A percentile compares a stretch with the other conserved stretches of the same genome.
These are phyloP conservation scores for Chytriomyces hyalinus DNA, from an alignment of 192 early-diverging fungal species.

Conservation along the genomic window DNA sequence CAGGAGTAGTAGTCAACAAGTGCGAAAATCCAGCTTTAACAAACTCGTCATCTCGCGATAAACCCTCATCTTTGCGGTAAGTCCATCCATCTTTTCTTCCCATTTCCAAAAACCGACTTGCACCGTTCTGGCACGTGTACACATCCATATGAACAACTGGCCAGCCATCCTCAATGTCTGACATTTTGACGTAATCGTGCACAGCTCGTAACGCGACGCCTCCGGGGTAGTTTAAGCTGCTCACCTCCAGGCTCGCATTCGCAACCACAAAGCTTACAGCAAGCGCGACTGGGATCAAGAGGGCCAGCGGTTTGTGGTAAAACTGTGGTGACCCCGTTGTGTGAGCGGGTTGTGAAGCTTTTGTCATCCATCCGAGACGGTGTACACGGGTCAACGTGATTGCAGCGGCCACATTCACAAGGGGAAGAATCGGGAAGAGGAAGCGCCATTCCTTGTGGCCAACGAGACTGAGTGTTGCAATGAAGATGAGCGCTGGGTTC, in stretches of 20 bases:
- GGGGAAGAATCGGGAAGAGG: conserved; percentile 81
- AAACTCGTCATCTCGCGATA: background rate
- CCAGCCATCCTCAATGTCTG: background rate
- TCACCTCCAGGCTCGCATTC: conserved; percentile 46
- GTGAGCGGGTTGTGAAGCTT: conserved; percentile 15
- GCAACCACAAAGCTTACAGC: conserved; percentile 12
- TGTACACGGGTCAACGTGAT: conserved; percentile 36
- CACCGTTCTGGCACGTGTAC: conserved; percentile 25
- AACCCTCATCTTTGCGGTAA: conserved; percentile 33
- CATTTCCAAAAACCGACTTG: conserved; percentile 21
- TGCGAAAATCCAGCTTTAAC: conserved; percentile 32
- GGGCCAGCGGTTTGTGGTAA: conserved; percentile 13
- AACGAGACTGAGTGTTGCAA: conserved; percentile 73
- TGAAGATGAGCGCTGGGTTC: conserved; percentile 60
- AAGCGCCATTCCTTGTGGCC: conserved; percentile 98
- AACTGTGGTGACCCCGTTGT: background rate
- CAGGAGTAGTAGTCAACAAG: conserved; percentile 30
- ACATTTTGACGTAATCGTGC: conserved; percentile 42
- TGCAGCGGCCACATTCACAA: conserved; percentile 77
- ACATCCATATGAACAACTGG: conserved; percentile 33
- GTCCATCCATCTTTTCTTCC: conserved; percentile 20
- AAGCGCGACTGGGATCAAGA: background rate
- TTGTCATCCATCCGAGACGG: conserved; percentile 26
- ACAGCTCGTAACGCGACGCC: conserved; percentile 74
- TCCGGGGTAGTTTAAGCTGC: conserved; percentile 88